Base-by-base conservation (phyloP, 108 stramenopile genomes). In the Aurantiochytrium sp. region DNA sequence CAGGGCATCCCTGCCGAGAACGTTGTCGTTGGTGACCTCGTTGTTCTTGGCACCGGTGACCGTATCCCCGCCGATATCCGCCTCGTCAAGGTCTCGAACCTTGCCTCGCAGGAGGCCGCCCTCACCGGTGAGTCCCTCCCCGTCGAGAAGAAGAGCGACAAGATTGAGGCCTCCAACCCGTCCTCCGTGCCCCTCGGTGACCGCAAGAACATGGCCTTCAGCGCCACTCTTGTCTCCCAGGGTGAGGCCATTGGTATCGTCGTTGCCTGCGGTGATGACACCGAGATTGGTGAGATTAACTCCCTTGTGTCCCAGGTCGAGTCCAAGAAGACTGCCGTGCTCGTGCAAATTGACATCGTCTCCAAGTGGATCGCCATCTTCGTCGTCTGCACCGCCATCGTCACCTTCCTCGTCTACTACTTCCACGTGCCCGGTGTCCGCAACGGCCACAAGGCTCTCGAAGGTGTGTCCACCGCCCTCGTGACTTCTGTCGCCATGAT, bases 1-100 rank as follows among this genome's bases (percentile, higher is more conserved):
- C 44, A 90, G 71, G 95, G 91, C 21, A 93, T 97, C 72, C 95
- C 94, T 29, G 98, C 98, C 5, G 87, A 90, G 43, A 95, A 97
- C 49, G 89, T 98, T 29, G 98, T 99, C 12, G 94, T 98, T 19
- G 99, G 99, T 1, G 99, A 99, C 93, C 88, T 98, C 44, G 94
- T 99, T 5, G 71, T 97, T 58, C 92, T 99, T 90, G 88, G 91
- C 25, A 93, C 95, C 29, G 98, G 98, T 44, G 97, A 98, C 89
- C 93, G 97, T 4, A 96, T 99, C 12, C 98, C 99, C n/a, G 99
- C 99, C 18, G 99, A 99, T 91, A 94, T 95, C 60, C 93, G 98
- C 8, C 71, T 99, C 14, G 89, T 98, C 42, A 96, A 97, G 76
- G 89, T 93, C 18, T 92, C 95, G 5, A 96, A 96, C 72, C 90